Base-by-base conservation (phyloP, 2,329 filamentous ascomycete genomes). In the Alternaria infectoria region DNA sequence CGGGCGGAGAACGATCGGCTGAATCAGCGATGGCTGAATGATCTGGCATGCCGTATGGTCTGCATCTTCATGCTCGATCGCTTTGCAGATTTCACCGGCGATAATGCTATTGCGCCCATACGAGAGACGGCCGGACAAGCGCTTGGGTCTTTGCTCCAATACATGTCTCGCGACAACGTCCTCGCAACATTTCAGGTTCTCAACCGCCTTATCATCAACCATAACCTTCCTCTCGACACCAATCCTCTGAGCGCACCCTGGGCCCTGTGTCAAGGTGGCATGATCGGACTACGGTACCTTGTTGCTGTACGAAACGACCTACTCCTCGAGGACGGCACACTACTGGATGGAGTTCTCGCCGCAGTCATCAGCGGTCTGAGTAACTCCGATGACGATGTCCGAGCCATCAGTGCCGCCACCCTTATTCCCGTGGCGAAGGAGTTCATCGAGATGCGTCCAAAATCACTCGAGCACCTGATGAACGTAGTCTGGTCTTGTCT, bases 401-500 rank as follows among this genome's bases (percentile, higher is more conserved):
- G 96, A 68, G 93, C 96, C 17, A 95, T 98, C 71, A 97, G 95
- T 80, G 96, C 96, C 10, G 95, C 96, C n/a, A 99, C 96, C 0
- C 83, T 99, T 47, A 96, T 98, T 52, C 96, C 96, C 1, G 97
- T 99, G 80, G 94, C 95, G 6, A 91, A 95, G 76, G 96, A 99
- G 75, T 96, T 98, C 72, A 94, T 98, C 69, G 90, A 89, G 40
- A 88, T 97, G 79, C 91, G 95, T 15, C 91, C 93, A 15, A 86
- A 86, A 32, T 90, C 93, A 46, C 85, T 99, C 30, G 90, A 94
- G 65, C 86, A 87, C 28, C 88, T 99, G 43, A 97, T 97, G 79
- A 91, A 92, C 75, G 97, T 98, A 62, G 94, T 99, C 26, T 99
- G 96, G 96, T 92, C 97, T 75, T 98, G 96, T 82, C 85, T 99